Conservation (phyloP, 768 basidiomycete species). For the Psilocybe cubensis region DNA sequence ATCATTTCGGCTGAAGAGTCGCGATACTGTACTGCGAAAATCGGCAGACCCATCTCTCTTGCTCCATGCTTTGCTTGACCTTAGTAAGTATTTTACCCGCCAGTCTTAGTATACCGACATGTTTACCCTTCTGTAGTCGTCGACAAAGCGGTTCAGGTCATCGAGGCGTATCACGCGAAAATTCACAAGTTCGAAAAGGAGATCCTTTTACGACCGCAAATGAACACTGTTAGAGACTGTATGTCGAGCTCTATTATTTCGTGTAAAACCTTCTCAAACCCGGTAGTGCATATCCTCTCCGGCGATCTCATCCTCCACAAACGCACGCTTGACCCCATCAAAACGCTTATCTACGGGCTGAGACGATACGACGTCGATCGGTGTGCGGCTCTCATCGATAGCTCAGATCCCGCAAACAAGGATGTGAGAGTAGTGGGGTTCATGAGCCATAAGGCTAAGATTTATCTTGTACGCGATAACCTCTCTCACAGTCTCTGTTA, state of each 20-base stretch:
- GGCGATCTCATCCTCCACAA: slow-evolving; percentile 78
- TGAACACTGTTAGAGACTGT: slow-evolving; percentile 65
- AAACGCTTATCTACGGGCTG: slow-evolving; percentile 68
- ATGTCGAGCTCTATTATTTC: slow-evolving; percentile 23
- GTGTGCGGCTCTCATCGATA: slow-evolving; percentile 58
- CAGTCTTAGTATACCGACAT: not conserved
- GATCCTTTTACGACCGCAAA: slow-evolving; percentile 61
- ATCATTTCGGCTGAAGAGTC: slow-evolving; percentile 54
- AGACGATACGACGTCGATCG: slow-evolving; percentile 73
- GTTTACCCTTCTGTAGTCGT: slow-evolving; percentile 47
- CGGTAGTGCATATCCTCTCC: slow-evolving; percentile 80
- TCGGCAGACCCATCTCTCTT: slow-evolving; percentile 72
- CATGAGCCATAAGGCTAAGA: slow-evolving; percentile 71
- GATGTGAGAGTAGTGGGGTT: slow-evolving; percentile 53
- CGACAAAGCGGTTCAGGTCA: slow-evolving; percentile 67
- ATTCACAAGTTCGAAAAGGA: slow-evolving; percentile 63
- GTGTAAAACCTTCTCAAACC: too few relatives aligned
- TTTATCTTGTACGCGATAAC: slow-evolving; percentile 56
- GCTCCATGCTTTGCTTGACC: slow-evolving; percentile 70
- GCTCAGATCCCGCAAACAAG: slow-evolving; percentile 39
- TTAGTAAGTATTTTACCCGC: slow-evolving; percentile 34
- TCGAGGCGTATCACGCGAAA: slow-evolving; percentile 68
- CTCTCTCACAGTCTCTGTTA: not conserved
- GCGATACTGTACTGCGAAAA: slow-evolving; percentile 61
- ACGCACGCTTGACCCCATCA: slow-evolving; percentile 74